phyloP scores from a whole-genome alignment of 2,329 filamentous ascomycete genomes.

The Colletotrichum sojae region DNA sequence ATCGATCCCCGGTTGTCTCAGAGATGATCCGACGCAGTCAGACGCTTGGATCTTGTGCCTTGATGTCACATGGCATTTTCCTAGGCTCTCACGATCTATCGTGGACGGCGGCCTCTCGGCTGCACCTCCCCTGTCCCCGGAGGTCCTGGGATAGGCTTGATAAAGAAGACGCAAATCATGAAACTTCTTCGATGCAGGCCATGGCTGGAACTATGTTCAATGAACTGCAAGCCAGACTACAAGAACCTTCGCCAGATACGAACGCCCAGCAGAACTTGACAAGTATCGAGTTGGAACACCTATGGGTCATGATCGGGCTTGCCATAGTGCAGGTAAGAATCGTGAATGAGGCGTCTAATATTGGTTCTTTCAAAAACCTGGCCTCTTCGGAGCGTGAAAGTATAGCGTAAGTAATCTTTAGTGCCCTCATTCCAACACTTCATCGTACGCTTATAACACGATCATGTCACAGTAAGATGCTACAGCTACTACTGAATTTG shows the following conservation, averaged over 20 bases:
- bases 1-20: background rate
- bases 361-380: background rate
- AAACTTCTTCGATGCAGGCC: too few species aligned
- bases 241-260: too few species aligned
- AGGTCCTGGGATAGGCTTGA: background rate
- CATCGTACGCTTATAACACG: too few species aligned
- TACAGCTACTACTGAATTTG: too few species aligned
- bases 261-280: too few species aligned
- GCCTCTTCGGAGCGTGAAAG: fast-evolving
- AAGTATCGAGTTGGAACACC: background rate
- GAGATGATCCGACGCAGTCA: background rate
- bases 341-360: background rate
- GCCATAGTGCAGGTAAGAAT: background rate
- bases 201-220: too few species aligned
- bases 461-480: too few species aligned
- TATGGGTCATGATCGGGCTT: background rate
- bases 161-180: too few species aligned
- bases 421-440: too few species aligned
- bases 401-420: background rate
- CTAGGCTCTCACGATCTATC: background rate
- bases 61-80: background rate
- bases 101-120: too few species aligned
- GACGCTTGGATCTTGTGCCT: background rate
- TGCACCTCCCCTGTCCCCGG: background rate
- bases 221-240: too few species aligned